phyloP scores from a whole-genome alignment of 1,139 yeast species.

The Saccharomyces hybrid region DNA sequence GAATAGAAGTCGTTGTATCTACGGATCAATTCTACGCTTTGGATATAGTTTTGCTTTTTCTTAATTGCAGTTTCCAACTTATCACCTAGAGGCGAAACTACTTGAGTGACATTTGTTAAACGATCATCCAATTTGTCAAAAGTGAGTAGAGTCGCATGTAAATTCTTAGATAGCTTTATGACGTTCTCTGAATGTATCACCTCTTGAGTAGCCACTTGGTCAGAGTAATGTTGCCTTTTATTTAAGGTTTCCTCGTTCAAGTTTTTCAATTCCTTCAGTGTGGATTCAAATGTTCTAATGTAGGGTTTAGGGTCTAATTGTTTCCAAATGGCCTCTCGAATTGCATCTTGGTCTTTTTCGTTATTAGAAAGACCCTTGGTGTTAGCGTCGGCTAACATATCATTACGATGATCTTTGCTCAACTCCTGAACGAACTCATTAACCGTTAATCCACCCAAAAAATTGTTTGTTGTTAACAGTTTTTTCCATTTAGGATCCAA shows the following conservation, averaged over 20 bases:
- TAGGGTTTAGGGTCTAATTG: slow-evolving; percentile 85
- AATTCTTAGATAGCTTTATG: slow-evolving; percentile 45
- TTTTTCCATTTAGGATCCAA: slow-evolving; percentile 66
- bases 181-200: slow-evolving; percentile 62
- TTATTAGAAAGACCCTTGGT: neutral
- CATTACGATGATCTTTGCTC: slow-evolving; percentile 50
- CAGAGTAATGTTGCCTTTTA: slow-evolving; percentile 43
- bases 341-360: slow-evolving; percentile 1
- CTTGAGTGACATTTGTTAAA: slow-evolving; percentile 52
- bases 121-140: slow-evolving; percentile 55
- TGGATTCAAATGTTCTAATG: slow-evolving; percentile 85
- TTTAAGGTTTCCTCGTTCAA: slow-evolving; percentile 48
- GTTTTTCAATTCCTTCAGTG: slow-evolving; percentile 60
- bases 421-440: slow-evolving; percentile 79
- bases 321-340: slow-evolving; percentile 12
- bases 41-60: slow-evolving; percentile 66
- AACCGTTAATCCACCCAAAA: slow-evolving; percentile 62
- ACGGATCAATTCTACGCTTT: slow-evolving; percentile 65
- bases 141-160: slow-evolving; percentile 34
- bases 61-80: slow-evolving; percentile 67
- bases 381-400: slow-evolving; percentile 3
- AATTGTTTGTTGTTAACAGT: slow-evolving; percentile 63
- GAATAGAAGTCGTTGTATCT: slow-evolving; percentile 67
- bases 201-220: slow-evolving; percentile 56
- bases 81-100: slow-evolving; percentile 69